A percentile compares a stretch with the other conserved stretches of the same genome.
Conservation (phyloP, 106 monocot genomes). For the Chionographis japonica region DNA sequence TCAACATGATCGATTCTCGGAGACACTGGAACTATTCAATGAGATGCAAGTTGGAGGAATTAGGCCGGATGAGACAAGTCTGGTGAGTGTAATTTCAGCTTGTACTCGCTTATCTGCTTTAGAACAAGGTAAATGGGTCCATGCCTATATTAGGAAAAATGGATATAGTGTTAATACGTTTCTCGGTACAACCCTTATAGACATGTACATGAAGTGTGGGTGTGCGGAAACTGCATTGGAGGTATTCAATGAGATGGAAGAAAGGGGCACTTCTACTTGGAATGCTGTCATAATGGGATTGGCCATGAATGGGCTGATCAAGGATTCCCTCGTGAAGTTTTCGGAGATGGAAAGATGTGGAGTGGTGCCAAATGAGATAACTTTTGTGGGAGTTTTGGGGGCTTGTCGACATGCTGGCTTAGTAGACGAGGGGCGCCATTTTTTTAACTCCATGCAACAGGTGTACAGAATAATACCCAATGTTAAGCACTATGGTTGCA, state of each 20-base stretch:
- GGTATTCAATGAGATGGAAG: constrained; percentile 55
- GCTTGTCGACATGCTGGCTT: constrained; percentile 83
- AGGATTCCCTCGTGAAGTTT: constrained; percentile 58
- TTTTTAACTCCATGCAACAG: too few relatives aligned
- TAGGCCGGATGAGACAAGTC: constrained; percentile 63
- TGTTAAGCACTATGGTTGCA: constrained; percentile 32
- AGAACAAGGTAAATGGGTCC: constrained; percentile 81
- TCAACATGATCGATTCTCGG: constrained; percentile 44
- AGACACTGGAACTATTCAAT: constrained; percentile 58
- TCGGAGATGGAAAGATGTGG: constrained; percentile 63
- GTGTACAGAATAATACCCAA: constrained; percentile 26
- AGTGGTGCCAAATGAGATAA: constrained; percentile 77
- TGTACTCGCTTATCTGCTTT: constrained; percentile 62
- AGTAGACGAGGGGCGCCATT: constrained; percentile 74
- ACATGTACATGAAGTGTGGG: constrained; percentile 99
- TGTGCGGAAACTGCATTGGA: constrained; percentile 46
- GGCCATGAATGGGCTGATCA: constrained; percentile 64
- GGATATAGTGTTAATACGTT: constrained; percentile 29
- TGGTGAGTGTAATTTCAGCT: constrained; percentile 79
- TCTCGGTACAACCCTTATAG: constrained; percentile 72
- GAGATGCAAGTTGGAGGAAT: constrained; percentile 59
- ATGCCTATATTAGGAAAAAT: constrained; percentile 53
- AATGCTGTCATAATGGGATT: constrained; percentile 80
- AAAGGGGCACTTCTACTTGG: constrained; percentile 64
- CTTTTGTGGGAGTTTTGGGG: constrained; percentile 78